A percentile compares a stretch with the other conserved stretches of the same genome.
phyloP scores from a whole-genome alignment of 495 filamentous ascomycete genomes.

The Melanomma pulvis-pyrius region DNA sequence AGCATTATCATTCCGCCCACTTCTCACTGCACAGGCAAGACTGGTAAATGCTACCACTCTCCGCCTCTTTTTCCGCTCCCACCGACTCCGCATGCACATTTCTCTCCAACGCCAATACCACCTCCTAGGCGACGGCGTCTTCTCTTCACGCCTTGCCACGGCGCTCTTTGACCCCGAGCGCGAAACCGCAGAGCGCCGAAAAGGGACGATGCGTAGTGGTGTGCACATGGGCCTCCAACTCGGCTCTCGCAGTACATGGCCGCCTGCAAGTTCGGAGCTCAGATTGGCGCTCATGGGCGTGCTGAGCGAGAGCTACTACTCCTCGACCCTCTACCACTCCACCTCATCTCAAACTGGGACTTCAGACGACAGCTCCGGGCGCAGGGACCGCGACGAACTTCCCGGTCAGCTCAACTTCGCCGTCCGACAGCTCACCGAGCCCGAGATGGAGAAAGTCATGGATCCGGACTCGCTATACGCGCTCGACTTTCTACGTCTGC shows the following conservation, averaged over 20 bases:
- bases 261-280: constrained; percentile 89
- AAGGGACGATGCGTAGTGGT: constrained; percentile 67
- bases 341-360: constrained; percentile 25
- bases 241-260: constrained; percentile 78
- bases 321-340: constrained; percentile 30
- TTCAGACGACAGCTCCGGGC: constrained; percentile 6
- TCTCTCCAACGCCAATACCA: constrained; percentile 77
- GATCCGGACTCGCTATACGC: constrained; percentile 80
- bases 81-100: constrained; percentile 75
- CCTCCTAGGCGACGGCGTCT: constrained; percentile 80
- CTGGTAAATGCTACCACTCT: constrained; percentile 78
- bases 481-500: constrained; percentile 84
- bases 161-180: constrained; percentile 88
- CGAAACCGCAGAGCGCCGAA: constrained; percentile 71
- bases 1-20: constrained; percentile 72
- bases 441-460: constrained; percentile 77
- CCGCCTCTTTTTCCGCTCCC: constrained; percentile 75
- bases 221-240: constrained; percentile 80
- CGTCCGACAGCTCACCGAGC: constrained; percentile 74
- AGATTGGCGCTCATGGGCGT: constrained; percentile 86
- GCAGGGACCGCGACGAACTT: constrained; percentile 53
- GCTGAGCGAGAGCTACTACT: constrained; percentile 71
- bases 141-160: constrained; percentile 74
- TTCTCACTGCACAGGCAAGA: constrained; percentile 71
- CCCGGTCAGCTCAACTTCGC: constrained; percentile 85